Evolutionary conservation across 805 yeast species (phyloP), one percentile per base, ranked within the genome.

Genomic region (Yarrowia osloensis): DNA sequence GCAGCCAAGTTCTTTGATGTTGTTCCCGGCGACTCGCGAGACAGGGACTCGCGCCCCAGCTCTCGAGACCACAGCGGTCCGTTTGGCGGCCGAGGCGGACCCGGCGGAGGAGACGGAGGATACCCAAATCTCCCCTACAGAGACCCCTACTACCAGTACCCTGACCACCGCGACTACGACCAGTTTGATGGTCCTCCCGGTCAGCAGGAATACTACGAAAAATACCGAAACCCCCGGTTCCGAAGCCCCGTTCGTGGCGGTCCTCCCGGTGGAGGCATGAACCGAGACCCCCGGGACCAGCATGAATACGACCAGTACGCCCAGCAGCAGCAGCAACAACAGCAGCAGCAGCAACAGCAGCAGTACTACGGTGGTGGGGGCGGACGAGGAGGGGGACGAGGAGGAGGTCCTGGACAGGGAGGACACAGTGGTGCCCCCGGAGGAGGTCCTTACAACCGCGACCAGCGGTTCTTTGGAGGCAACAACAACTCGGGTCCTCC

Each of bases 141-240:
- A 40, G 63, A 57, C 31, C 63, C 63, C 37, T 57, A 57, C 49
- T 57, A 57, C 63, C 63, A 57, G 49, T 57, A 57, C 49, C 63
- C 63, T 37, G 63, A 40, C 35, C 49, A 57, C 26, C 63, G 49
- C 1, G 63, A 57, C 28, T 57, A 57, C 37, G 63, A 57, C 49
- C 63, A 57, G 49, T 57, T 40, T 57, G 63, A 57, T 28, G 63
- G 63, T 39, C 63, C 63, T 9, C 63, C 63, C 5, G 44, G 26
- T 24, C 61, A 35, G 61, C 44, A 57, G 28, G 49, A 57, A 37
- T 57, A 57, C 49, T 57, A 57, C 31, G 63, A 57, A 21, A 57
- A 57, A 39, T 57, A 57, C 63, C 63, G 63, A 39, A 57, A 37
- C 63, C 62, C 46, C 8, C 35, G 63, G n/a, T 57, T 33, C 49